Conservation (phyloP, 2,329 filamentous ascomycete genomes). For the Talaromyces piceae region DNA sequence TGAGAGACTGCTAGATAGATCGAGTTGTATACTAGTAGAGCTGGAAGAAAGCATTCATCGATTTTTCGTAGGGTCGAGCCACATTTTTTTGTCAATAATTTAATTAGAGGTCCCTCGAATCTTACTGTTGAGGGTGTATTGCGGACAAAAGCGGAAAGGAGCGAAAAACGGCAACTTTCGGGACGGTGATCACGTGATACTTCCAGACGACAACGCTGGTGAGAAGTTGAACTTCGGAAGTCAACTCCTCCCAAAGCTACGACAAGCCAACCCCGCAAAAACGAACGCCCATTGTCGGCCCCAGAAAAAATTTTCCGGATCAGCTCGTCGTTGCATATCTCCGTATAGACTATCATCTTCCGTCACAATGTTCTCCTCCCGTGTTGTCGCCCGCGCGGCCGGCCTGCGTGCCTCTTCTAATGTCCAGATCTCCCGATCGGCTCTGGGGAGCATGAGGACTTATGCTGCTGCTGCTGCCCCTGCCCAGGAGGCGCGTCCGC, state of each 20-base stretch:
- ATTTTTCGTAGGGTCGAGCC: too few relatives aligned
- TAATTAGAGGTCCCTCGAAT: neutral
- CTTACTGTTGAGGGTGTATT: neutral
- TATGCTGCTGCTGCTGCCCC: slow-evolving; percentile 53
- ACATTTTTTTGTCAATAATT: neutral
- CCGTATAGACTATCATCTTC: neutral
- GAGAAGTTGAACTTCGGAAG: slow-evolving; percentile 12
- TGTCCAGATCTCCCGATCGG: slow-evolving; percentile 29
- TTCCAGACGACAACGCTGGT: neutral
- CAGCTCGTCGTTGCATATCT: neutral
- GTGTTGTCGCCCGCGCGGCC: slow-evolving; percentile 46
- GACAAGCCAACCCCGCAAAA: slow-evolving; percentile 1
- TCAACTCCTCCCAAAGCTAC: slow-evolving; percentile 6
- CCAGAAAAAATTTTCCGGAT: neutral
- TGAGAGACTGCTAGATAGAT: too few relatives aligned
- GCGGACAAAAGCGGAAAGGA: neutral
- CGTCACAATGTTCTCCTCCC: slow-evolving; percentile 49
- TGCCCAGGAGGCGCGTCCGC: slow-evolving; percentile 67
- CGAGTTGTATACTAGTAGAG: too few relatives aligned
- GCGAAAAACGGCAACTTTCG: slow-evolving; percentile 9
- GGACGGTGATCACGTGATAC: slow-evolving; percentile 1
- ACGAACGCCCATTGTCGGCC: neutral
- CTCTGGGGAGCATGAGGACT: slow-evolving; percentile 52
- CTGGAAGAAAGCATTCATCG: too few relatives aligned
- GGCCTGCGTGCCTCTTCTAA: slow-evolving; percentile 48